A percentile compares a stretch with the other conserved stretches of the same genome.
These are phyloP conservation scores for Fraxinus angustifolia DNA, from an alignment of 305 asterid species.

Conservation along the genomic window DNA sequence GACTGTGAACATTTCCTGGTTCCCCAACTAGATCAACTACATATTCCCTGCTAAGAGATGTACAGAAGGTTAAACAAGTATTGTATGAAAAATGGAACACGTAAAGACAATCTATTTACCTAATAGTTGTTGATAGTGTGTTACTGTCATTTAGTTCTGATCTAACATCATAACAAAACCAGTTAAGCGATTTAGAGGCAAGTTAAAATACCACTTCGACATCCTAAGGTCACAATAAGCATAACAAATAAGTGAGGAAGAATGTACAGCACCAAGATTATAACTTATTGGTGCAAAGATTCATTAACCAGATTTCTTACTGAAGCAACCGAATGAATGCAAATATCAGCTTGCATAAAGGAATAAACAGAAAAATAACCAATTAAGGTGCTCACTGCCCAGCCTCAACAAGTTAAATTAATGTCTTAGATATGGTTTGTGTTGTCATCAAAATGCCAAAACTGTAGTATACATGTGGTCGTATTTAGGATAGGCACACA, in stretches of 20 bases:
- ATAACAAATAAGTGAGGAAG: not conserved
- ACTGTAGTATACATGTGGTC: not conserved
- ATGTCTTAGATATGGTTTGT: not conserved
- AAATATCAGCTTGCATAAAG: not conserved
- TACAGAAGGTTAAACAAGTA: constrained; percentile 13
- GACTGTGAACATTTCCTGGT: constrained; percentile 75
- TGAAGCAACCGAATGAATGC: not conserved
- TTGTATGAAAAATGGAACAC: not conserved
- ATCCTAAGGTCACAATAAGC: not conserved
- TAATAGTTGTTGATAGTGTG: not conserved
- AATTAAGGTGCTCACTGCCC: not conserved
- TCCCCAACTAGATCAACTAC: constrained; percentile 88
- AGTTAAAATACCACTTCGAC: not conserved
- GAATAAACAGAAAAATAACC: not conserved
- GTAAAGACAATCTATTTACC: not conserved
- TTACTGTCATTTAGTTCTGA: not conserved
- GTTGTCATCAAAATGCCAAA: not conserved
- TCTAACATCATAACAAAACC: not conserved
- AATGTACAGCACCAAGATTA: not conserved
- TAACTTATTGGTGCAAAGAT: not conserved
- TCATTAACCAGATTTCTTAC: not conserved
- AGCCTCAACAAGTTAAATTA: not conserved
- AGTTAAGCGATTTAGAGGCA: not conserved
- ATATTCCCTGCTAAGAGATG: constrained; percentile 60
- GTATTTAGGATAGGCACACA: not conserved